A percentile compares a stretch with the other conserved stretches of the same genome.
phyloP scores from a whole-genome alignment of 129 eudicot genomes.

The Rutidosis leptorrhynchoides region DNA sequence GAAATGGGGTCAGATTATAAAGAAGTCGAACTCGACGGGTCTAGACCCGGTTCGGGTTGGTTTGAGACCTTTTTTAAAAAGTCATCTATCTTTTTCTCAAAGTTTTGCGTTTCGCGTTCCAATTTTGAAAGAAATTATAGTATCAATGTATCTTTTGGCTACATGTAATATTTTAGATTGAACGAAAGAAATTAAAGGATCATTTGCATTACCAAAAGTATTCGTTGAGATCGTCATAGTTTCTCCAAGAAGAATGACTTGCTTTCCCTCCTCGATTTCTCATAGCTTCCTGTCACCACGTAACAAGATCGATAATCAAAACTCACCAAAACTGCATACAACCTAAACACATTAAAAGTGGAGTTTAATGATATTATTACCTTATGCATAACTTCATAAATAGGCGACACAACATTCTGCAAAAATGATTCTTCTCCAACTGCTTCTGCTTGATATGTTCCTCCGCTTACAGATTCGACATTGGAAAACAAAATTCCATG shows the following conservation, averaged over 20 bases:
- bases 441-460: conserved; percentile 52
- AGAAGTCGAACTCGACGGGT: too few relatives aligned
- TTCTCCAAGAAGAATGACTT: conserved; percentile 98
- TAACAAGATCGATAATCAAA: conserved; percentile 26
- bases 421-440: conserved; percentile 76
- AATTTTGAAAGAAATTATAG: too few relatives aligned
- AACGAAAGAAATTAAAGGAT: not conserved
- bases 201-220: conserved; percentile 77
- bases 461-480: conserved; percentile 74
- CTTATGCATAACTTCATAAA: conserved; percentile 81
- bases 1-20: too few relatives aligned
- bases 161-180: not conserved
- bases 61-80: not conserved
- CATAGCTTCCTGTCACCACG: conserved; percentile 67
- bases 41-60: not conserved
- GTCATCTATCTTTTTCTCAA: too few relatives aligned
- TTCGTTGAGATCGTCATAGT: conserved; percentile 95
- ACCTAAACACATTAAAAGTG: not conserved
- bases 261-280: conserved; percentile 91
- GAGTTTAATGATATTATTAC: conserved; percentile 37
- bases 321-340: conserved; percentile 15
- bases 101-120: too few relatives aligned
- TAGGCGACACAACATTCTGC: conserved; percentile 73
- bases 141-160: too few relatives aligned
- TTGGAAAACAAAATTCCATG: conserved; percentile 72